A percentile compares a stretch with the other conserved stretches of the same genome.
phyloP scores from a whole-genome alignment of 2,329 filamentous ascomycete genomes.

The Neodidymelliopsis sp. region DNA sequence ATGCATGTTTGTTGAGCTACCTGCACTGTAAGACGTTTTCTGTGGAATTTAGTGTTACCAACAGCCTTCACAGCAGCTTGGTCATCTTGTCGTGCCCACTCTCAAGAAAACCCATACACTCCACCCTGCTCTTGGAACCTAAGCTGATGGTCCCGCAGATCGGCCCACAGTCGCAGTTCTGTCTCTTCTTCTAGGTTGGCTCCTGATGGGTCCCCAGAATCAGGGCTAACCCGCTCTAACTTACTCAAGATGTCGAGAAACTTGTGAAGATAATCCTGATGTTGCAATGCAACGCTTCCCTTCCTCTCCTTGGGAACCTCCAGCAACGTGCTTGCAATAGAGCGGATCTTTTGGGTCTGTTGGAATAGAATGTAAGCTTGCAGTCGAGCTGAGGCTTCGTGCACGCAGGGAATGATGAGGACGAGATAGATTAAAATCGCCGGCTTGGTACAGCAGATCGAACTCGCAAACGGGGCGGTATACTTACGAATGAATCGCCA shows the following conservation, averaged over 20 bases:
- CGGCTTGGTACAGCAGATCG: conserved; percentile 20
- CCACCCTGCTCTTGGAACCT: conserved; percentile 73
- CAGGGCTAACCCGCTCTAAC: conserved; percentile 70
- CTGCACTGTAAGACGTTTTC: too few species aligned
- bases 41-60: too few species aligned
- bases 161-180: conserved; percentile 79
- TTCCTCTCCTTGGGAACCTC: conserved; percentile 64
- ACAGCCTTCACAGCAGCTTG: too few species aligned
- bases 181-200: conserved; percentile 70
- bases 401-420: conserved; percentile 14
- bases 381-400: conserved; percentile 20
- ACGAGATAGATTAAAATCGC: conserved; percentile 12
- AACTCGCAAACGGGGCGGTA: conserved; percentile 21
- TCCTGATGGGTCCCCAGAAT: conserved; percentile 38
- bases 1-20: too few species aligned
- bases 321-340: conserved; percentile 81
- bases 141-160: conserved; percentile 78
- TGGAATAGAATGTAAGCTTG: conserved; percentile 37
- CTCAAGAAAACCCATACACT: conserved; percentile 50
- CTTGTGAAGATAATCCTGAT: conserved; percentile 74
- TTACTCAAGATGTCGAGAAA: conserved; percentile 79
- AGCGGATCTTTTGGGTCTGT: conserved; percentile 82
- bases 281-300: conserved; percentile 61
- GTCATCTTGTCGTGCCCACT: too few species aligned
- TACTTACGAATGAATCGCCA: conserved; percentile 68